Evolutionary conservation across 2,329 filamentous ascomycete species (phyloP), one percentile per base, ranked within the genome.

Genomic region (Chrysoporthe austroafricana): DNA sequence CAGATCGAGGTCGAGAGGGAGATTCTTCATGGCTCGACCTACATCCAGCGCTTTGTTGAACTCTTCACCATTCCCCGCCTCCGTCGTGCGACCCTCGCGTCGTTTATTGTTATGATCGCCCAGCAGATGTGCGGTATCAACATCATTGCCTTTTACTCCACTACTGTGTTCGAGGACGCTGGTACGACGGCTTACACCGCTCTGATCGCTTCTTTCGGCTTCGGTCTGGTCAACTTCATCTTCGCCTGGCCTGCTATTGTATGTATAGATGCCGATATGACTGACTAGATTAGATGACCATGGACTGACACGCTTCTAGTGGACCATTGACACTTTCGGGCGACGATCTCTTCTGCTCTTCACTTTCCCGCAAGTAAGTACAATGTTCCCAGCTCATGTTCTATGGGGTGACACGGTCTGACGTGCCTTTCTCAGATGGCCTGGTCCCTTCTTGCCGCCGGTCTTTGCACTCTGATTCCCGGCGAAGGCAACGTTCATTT

Each of bases 281-380:
- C 16, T 21, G 50, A 4, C 14, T 18, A 21, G 16, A 18, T n/a
- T 11, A 9, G n/a, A 26, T 54, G 26, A 26, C 32, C 13, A 34
- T 26, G 13, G 26, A 57, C 54, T 57, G 11, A 57, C 54, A 16
- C 36, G 26, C 36, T 8, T 36, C 21, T 14, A 57, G 54, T 89
- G 84, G 81, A 90, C 88, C 2, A 90, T 91, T 63, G 89, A 91
- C 72, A 90, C 87, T 0, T 90, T 86, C 72, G 89, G 88, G 9
- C 86, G 89, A 32, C 84, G 89, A 32, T 81, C 84, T 26, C 78
- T 91, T 14, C 80, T 90, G 5, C 79, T 91, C 3, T 87, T 89
- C 72, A 91, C 89, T 4, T 90, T 91, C 73, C 89, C 88, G 0
- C 84, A 89, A 70, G 90, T 90, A 43, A 68, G 63, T 32, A 5